phyloP scores from a whole-genome alignment of 768 basidiomycete species.

The Boletus vinaceobasis region DNA sequence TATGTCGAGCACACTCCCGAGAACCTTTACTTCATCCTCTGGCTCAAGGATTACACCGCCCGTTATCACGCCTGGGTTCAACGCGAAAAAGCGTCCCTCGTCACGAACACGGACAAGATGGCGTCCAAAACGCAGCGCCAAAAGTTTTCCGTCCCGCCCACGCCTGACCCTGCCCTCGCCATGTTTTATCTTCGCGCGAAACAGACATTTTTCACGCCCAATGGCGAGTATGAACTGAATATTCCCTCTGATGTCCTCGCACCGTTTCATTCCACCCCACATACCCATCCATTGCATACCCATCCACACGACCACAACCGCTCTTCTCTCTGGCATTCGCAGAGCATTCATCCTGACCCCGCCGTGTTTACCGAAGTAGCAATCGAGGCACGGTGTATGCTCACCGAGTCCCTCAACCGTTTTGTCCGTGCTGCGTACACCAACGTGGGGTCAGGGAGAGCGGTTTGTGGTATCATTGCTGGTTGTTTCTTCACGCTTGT shows the following conservation, averaged over 20 bases:
- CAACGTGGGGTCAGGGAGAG: conserved; percentile 65
- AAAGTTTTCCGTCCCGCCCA: conserved; percentile 30
- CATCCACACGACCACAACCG: conserved; percentile 8
- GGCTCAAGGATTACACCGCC: conserved; percentile 70
- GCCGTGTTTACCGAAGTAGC: conserved; percentile 58
- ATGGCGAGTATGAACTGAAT: conserved; percentile 67
- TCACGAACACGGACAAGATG: conserved; percentile 42
- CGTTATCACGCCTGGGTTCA: conserved; percentile 43
- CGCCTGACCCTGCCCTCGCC: conserved; percentile 53
- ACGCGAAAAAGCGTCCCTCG: conserved; percentile 24
- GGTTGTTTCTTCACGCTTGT: conserved; percentile 50
- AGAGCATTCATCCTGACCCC: conserved; percentile 57
- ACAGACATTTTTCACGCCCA: conserved; percentile 75
- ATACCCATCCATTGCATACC: conserved; percentile 23
- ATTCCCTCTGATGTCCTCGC: conserved; percentile 64
- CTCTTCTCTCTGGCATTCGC: conserved; percentile 23
- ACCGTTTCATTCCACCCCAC: conserved; percentile 47
- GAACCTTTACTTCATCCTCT: conserved; percentile 82
- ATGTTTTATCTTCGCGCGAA: conserved; percentile 79
- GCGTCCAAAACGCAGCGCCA: conserved; percentile 33
- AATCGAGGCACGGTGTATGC: conserved; percentile 52
- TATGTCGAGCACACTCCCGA: conserved; percentile 75
- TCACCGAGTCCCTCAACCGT: conserved; percentile 59
- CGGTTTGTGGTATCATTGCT: conserved; percentile 65
- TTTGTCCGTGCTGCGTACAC: conserved; percentile 69